Evolutionary conservation across 2,329 filamentous ascomycete species (phyloP), one percentile per base, ranked within the genome.

Genomic region (Ascochyta fabae): DNA sequence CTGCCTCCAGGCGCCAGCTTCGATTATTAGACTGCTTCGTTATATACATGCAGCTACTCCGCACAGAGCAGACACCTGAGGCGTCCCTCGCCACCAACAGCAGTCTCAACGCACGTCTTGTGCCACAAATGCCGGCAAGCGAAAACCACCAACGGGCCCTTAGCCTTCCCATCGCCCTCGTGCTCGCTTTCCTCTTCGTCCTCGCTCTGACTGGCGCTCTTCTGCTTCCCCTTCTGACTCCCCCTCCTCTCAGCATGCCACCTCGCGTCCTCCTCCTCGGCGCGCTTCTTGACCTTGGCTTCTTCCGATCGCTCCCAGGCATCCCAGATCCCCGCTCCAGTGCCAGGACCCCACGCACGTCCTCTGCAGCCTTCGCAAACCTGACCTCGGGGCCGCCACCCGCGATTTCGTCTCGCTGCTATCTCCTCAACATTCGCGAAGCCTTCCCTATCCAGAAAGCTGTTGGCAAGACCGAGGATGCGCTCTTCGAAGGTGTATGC

Each of bases 401-500:
- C 96, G 24, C 88, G 86, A 73, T 93, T 89, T 3, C 95, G 84
- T 6, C 95, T 83, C 49, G 84, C 82, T 7, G 90, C 86, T 5
- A 92, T 88, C 64, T 90, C 85, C 39, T 87, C 82, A 33, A 99
- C 91, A 61, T 91, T 89, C 36, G 89, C 85, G 68, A 98, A 99
- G 6, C 96, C 82, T 67, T 95, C 95, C 64, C 92, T 88, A 60
- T 96, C 93, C 0, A 99, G 82, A 52, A 99, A 86, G 4, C 89
- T 84, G 72, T 94, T 96, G 0, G 95, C 92, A 3, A 99, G 84
- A 1, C 85, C 83, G 19, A 99, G 83, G 15, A 99, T 90, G 0
- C 90, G 93, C 73, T 94, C 91, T 75, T 99, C 95, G 72, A 98
- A 97, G 0, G 92, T 89, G 72, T 99, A 99, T 0, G 95, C 94